Percentiles rank a stretch among this genome's conserved stretches.
Conservation (phyloP, 176 grass and related monocot genomes). For the Neostapfia colusana region DNA sequence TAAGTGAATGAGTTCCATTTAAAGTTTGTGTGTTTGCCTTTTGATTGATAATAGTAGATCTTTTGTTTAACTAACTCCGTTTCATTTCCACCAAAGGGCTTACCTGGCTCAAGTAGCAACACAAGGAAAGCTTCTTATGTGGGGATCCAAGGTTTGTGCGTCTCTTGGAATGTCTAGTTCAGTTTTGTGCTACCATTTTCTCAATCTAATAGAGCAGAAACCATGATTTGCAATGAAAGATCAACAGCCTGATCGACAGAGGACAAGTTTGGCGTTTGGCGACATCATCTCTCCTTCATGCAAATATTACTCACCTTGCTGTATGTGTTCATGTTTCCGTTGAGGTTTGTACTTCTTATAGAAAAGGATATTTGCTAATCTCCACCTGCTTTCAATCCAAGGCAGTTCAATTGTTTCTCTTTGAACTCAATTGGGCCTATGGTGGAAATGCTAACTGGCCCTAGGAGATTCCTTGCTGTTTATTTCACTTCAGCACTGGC, state of each 20-base stretch:
- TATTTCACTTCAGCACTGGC: constrained; percentile 79
- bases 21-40: neutral
- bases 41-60: neutral
- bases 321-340: neutral
- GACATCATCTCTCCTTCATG: constrained; percentile 59
- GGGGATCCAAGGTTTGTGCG: constrained; percentile 85
- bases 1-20: constrained; percentile 36
- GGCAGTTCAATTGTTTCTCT: constrained; percentile 93
- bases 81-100: constrained; percentile 46
- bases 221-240: constrained; percentile 41
- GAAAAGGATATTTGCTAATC: constrained; percentile 23
- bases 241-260: constrained; percentile 88
- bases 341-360: neutral
- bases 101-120: constrained; percentile 75
- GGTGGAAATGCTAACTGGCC: constrained; percentile 71
- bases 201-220: neutral
- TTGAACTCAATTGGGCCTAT: constrained; percentile 87
- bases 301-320: neutral
- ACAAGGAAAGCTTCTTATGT: constrained; percentile 72
- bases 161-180: constrained; percentile 32
- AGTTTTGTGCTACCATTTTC: constrained; percentile 15
- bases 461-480: constrained; percentile 70
- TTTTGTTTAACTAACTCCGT: constrained; percentile 11
- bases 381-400: neutral
- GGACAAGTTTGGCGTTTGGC: constrained; percentile 88